A percentile compares a stretch with the other conserved stretches of the same genome.
These are phyloP conservation scores for Austroboletus novae-zelandiae DNA, from an alignment of 1,284 basidiomycete genomes.

Conservation along the genomic window DNA sequence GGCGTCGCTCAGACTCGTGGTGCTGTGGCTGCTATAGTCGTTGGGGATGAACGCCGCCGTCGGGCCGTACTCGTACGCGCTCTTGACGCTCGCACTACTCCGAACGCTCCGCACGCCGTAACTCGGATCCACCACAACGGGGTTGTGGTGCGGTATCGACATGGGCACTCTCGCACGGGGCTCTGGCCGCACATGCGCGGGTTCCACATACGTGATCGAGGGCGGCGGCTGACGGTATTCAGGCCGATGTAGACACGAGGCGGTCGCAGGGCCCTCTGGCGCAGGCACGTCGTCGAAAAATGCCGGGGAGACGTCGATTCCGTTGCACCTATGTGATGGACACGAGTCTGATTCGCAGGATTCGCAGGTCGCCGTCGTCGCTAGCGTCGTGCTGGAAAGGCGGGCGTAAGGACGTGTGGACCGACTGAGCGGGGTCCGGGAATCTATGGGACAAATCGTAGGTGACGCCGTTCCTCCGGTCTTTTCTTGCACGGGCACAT, in stretches of 20 bases:
- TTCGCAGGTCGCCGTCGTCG: slow-evolving; percentile 8
- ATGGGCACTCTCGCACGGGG: not conserved
- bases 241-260: slow-evolving; percentile 32
- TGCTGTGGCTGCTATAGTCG: slow-evolving; percentile 8
- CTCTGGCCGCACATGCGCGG: slow-evolving; percentile 19
- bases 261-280: slow-evolving; percentile 53
- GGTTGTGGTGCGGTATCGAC: not conserved
- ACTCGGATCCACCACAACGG: slow-evolving; percentile 2
- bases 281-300: slow-evolving; percentile 58
- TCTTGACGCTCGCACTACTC: not conserved
- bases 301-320: slow-evolving; percentile 58
- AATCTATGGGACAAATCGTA: slow-evolving; percentile 8
- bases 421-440: slow-evolving; percentile 8
- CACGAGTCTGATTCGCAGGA: slow-evolving; percentile 19
- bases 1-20: slow-evolving; percentile 9
- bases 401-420: slow-evolving; percentile 2
- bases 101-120: slow-evolving; percentile 2
- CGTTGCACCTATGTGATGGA: slow-evolving; percentile 21
- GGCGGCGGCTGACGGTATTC: slow-evolving; percentile 26
- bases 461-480: not conserved
- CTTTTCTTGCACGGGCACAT: slow-evolving; percentile 9
- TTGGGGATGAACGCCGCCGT: slow-evolving; percentile 30
- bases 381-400: slow-evolving; percentile 10
- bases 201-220: slow-evolving; percentile 26
- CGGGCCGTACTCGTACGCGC: slow-evolving; percentile 19